phyloP scores from a whole-genome alignment of 2,329 filamentous ascomycete genomes.

The Calonectria crousiana region DNA sequence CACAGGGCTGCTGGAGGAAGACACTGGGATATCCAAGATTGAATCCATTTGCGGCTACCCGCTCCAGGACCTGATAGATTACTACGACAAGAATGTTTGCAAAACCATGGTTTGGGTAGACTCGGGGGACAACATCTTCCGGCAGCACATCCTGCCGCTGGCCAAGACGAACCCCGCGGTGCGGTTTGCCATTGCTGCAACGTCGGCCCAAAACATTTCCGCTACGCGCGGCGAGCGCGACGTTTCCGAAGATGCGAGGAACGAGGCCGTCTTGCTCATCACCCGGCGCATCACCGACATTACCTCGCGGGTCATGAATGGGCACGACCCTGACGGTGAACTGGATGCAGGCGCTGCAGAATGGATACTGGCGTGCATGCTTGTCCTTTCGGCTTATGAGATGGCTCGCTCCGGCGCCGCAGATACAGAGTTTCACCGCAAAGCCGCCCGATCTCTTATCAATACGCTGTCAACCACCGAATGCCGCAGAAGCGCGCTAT shows the following conservation, averaged over 20 bases:
- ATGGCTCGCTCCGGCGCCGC: not conserved
- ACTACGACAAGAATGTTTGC: not conserved
- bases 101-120: not conserved
- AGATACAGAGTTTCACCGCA: conserved; percentile 5
- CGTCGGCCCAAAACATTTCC: not conserved
- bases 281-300: not conserved
- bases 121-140: not conserved
- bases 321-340: not conserved
- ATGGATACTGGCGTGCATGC: conserved; percentile 1
- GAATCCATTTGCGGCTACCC: not conserved
- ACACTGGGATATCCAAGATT: not conserved
- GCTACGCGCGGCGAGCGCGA: not conserved
- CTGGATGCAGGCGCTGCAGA: not conserved
- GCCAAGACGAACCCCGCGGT: not conserved
- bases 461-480: not conserved
- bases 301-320: not conserved
- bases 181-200: not conserved
- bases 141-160: not conserved
- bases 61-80: not conserved
- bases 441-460: not conserved
- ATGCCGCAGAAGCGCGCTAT: not conserved
- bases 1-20: not conserved
- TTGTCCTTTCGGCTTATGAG: not conserved
- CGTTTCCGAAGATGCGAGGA: not conserved
- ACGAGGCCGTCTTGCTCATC: not conserved